Evolutionary conservation across 2,329 filamentous ascomycete species (phyloP), one percentile per base, ranked within the genome.

Genomic region (Xylariaceae sp.): DNA sequence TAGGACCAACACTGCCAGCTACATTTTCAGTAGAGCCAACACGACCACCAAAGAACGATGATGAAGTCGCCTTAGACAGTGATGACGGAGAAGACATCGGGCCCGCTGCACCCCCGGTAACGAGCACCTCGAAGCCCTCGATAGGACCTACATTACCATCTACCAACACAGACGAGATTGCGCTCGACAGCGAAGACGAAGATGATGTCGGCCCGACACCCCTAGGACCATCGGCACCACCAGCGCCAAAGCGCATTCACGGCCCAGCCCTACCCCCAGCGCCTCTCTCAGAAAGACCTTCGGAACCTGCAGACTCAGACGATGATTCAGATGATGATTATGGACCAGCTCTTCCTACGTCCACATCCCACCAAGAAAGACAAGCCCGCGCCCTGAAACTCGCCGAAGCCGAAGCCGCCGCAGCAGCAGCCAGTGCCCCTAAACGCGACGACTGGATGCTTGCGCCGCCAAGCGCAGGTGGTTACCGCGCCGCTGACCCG

Each of bases 391-490:
- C 75, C 9, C 66, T 73, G 1, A 70, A 73, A 2, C 65, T 70
- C 11, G 63, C 70, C 23, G 61, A 70, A 13, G 64, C 70, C 30
- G 60, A 50, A 30, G 55, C 50, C 55, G 52, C 49, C 2, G 65
- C 74, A 4, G 70, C 67, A 6, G 69, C 71, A 11, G 63, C 77
- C 44, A 66, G 73, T 15, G 80, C 82, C 53, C 79, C 81, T 4
- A 82, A 88, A 71, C 87, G 93, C 68, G 92, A 96, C 76, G 87
- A 90, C 69, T 92, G 89, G 89, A 92, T 92, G 89, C 79, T 91
- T 51, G 82, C 84, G 1, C 88, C 88, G 1, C 89, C 89, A 0
- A 77, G 79, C 1, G 74, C 78, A 75, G 71, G 78, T 70, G 78
- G 76, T 76, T 71, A 83, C 66, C 82, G 64, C 76, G 89, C 72